Base-by-base conservation (phyloP, 2,329 filamentous ascomycete genomes). In the Achaetomium macrosporum region DNA sequence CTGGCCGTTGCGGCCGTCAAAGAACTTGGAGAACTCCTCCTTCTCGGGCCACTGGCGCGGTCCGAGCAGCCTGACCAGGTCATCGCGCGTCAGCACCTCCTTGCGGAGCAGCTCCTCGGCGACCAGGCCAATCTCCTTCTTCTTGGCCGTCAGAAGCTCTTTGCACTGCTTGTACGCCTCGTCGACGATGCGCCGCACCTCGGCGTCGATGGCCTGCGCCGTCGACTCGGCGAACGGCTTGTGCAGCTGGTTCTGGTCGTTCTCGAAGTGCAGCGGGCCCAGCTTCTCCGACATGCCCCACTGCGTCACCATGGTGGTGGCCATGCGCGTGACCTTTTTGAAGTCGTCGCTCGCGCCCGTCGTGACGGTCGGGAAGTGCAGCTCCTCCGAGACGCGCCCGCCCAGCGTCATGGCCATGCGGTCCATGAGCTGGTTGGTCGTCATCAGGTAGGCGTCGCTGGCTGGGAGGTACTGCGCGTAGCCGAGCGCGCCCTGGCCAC, bases 341-440 rank as follows among this genome's bases (percentile, higher is more conserved):
- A 99, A 99, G 69, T 99, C 93, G 69, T 97, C 93, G 50, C 85
- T 91, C 17, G 92, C 93, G 53, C 93, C 93, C 43, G 88, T 93
- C 1, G 93, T 99, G 17, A 99, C 93, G 0, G 90, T 95, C 33
- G 93, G 86, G 72, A 99, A 99, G 73, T 99, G 92, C 8, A 99
- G 75, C 71, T 99, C 93, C 73, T 99, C 93, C 17, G 87, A 93
- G 20, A 99, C 88, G 60, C 93, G 90, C 1, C 93, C 93, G 62
- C 91, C 93, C 51, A 99, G 84, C 2, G 92, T 96, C 93, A 99
- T 99, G 59, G 93, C 93, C 93, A 99, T 99, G 62, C 93, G 90
- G 70, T 99, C 93, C 89, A 97, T 96, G 40, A 99, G 78, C 73
- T 99, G 93, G 68, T 91, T 85, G 59, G 89, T 85, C 66, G 87